phyloP scores from a whole-genome alignment of 352 stramenopile species.

The Stephanocyclus meneghinianus region DNA sequence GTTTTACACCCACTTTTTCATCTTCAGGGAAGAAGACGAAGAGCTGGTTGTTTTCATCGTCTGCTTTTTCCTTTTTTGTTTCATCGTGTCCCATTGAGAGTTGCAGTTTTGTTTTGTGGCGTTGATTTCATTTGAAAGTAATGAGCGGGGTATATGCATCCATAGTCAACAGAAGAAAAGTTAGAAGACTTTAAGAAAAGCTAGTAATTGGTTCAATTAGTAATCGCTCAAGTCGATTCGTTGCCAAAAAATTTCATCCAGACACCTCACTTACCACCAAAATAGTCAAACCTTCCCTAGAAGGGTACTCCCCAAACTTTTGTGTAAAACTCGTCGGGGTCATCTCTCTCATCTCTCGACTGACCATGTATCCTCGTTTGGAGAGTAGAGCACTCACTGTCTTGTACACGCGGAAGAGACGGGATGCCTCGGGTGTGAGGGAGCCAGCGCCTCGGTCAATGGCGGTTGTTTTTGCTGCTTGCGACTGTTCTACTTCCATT shows the following conservation, averaged over 20 bases:
- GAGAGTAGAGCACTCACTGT: conserved; percentile 84
- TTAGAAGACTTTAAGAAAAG: not conserved
- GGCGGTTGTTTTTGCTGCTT: conserved; percentile 12
- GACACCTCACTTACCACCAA: conserved; percentile 81
- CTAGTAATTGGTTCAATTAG: not conserved
- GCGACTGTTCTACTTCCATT: conserved; percentile 46
- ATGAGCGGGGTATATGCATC: no score
- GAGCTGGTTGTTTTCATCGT: conserved; percentile 86
- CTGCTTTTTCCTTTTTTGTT: conserved; percentile 72
- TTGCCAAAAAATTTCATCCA: conserved; percentile 4
- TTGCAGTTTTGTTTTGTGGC: not conserved
- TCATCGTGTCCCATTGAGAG: not conserved
- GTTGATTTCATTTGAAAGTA: not conserved
- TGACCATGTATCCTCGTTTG: conserved; percentile 96
- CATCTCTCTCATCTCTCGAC: conserved; percentile 94
- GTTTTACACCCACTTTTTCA: conserved; percentile 97
- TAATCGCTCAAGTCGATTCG: no score
- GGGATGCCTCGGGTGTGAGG: conserved; percentile 71
- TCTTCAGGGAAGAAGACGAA: conserved; percentile 99
- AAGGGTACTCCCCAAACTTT: conserved; percentile 90
- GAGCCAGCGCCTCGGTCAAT: conserved; percentile 26
- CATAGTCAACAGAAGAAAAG: not conserved
- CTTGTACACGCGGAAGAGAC: conserved; percentile 80
- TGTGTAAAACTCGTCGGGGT: conserved; percentile 90
- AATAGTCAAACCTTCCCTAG: conserved; percentile 94